Conservation (phyloP, 2,329 filamentous ascomycete species). For the Arachnopeziza araneosa region DNA sequence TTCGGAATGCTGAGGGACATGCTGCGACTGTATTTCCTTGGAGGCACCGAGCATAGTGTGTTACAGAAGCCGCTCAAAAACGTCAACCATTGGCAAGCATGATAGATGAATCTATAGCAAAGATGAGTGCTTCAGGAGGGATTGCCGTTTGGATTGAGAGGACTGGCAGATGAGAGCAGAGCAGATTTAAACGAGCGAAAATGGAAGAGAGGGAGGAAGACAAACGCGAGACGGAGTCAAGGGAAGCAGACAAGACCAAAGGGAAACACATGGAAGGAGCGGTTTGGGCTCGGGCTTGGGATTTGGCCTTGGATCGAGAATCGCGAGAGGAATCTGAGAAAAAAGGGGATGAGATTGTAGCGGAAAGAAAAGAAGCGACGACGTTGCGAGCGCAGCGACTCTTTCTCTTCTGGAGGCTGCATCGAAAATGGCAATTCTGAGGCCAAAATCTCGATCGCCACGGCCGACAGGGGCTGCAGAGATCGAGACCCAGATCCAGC, state of each 20-base stretch:
- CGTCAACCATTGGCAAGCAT: background rate
- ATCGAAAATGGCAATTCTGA: background rate
- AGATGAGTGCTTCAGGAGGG: background rate
- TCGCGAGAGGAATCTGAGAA: background rate
- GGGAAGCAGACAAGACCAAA: background rate
- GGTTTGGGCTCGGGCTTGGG: too few relatives aligned
- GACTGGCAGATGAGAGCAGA: background rate
- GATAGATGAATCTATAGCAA: background rate
- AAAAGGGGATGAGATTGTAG: background rate
- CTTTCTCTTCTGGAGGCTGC: background rate
- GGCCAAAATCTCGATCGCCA: background rate
- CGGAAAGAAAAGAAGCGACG: too few relatives aligned
- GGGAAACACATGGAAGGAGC: background rate
- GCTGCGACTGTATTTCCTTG: background rate
- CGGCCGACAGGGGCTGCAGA: background rate
- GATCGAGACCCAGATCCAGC: background rate
- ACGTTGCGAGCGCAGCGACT: too few relatives aligned
- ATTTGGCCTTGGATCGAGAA: background rate
- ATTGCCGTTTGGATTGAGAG: background rate
- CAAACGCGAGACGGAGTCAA: background rate
- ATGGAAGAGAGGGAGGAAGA: background rate
- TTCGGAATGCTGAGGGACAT: constrained; percentile 1
- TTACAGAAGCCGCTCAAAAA: background rate
- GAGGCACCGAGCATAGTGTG: background rate
- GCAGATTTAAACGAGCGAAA: background rate